Evolutionary conservation across 1,284 basidiomycete species (phyloP), one percentile per base, ranked within the genome.

Genomic region (Gomphus sp.): DNA sequence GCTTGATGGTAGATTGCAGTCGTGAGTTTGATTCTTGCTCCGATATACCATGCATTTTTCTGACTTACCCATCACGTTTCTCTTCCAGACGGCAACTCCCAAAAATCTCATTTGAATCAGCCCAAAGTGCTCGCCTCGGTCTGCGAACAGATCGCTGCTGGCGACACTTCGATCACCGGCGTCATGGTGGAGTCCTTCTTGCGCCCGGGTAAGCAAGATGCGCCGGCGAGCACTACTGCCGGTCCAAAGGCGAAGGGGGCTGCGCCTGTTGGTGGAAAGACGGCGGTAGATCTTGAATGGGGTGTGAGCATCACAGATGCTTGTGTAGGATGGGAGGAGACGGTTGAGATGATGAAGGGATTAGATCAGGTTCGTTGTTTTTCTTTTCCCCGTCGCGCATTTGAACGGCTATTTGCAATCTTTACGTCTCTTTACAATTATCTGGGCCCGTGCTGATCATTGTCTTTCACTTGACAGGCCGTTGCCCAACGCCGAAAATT

Each of bases 111-210:
- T 78, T 79, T 82, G 68, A 96, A 95, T 73, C 93, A 96, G 71
- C 85, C 92, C 18, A 6, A n/a, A 22, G 22, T 8, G 44, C 6
- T 22, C 22, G 22, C 22, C 22, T 22, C 22, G 1, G 22, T 22
- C 22, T 22, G 88, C 70, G 73, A 73, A 18, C 95, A 98, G 74
- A 81, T 98, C 59, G 76, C 71, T 10, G 80, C 80, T 8, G 94
- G 93, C 51, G 84, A 93, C 65, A 80, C 73, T 60, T 78, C 82
- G 59, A 91, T 98, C 72, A 94, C 91, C 1, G 95, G 96, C 62
- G 91, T 98, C 64, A 98, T 98, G 95, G 84, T 99, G 70, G 96
- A 99, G 76, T 90, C 86, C 44, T 91, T 98, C 72, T 85, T 74
- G 90, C 91, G 74, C 22, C 22, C 22, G 22, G 22, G 22, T 22